A percentile compares a stretch with the other conserved stretches of the same genome.
These are phyloP conservation scores for Aspergillus campestris DNA, from an alignment of 495 filamentous ascomycete species.

Conservation along the genomic window DNA sequence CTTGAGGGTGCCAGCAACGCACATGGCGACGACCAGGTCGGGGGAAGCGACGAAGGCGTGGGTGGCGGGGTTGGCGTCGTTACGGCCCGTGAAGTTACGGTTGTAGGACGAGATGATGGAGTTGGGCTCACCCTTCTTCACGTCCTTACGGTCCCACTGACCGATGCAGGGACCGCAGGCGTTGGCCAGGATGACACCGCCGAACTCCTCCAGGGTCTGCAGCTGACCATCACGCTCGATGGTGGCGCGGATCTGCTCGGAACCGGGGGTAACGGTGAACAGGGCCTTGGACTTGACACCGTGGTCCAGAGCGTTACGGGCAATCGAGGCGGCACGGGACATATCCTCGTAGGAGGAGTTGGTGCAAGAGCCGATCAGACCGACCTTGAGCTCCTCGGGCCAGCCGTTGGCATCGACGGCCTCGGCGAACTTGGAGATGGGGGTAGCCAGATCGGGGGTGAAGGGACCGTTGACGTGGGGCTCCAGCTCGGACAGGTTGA, in stretches of 20 bases:
- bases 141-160: constrained; percentile 92
- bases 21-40: constrained; percentile 89
- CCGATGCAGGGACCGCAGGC: constrained; percentile 78
- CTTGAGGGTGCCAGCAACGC: constrained; percentile 80
- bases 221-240: constrained; percentile 94
- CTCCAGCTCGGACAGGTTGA: constrained; percentile 91
- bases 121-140: constrained; percentile 96
- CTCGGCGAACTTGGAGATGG: constrained; percentile 94
- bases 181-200: constrained; percentile 92
- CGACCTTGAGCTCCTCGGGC: constrained; percentile 96
- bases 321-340: constrained; percentile 91
- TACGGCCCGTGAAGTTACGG: constrained; percentile 99
- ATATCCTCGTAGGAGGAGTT: constrained; percentile 99
- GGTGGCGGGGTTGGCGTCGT: constrained; percentile 97
- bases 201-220: constrained; percentile 93
- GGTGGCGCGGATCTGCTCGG: constrained; percentile 95
- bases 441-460: constrained; percentile 98
- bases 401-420: constrained; percentile 90
- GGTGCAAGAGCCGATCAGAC: constrained; percentile 90
- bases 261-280: constrained; percentile 94
- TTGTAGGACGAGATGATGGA: constrained; percentile 95
- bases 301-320: constrained; percentile 86
- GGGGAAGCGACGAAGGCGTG: constrained; percentile 99
- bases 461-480: constrained; percentile 99
- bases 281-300: constrained; percentile 88